phyloP scores from a whole-genome alignment of 225 moss, liverwort and hornwort species.

The Sphagnum tenellum region DNA sequence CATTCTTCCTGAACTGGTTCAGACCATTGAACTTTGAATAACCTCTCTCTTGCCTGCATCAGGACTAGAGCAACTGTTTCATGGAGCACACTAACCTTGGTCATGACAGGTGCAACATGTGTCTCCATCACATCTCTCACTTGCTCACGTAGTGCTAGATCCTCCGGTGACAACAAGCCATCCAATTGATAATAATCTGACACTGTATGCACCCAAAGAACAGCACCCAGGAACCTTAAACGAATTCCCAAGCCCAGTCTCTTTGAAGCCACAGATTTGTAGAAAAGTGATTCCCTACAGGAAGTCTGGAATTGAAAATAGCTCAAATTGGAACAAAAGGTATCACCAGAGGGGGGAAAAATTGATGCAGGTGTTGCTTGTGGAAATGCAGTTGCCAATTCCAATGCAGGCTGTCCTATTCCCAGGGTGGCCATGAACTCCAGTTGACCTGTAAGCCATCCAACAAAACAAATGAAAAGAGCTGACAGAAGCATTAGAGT shows the following conservation, averaged over 20 bases:
- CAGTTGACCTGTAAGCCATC: slow-evolving; percentile 37
- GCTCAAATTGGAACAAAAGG: no score
- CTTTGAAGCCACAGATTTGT: not conserved
- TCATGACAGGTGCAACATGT: slow-evolving; percentile 84
- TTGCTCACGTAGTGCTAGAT: slow-evolving; percentile 58
- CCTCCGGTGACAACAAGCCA: slow-evolving; percentile 67
- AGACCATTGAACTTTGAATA: no score
- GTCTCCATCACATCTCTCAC: slow-evolving; percentile 74
- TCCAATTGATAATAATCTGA: slow-evolving; percentile 79
- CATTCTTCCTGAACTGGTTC: no score
- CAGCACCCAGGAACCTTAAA: not conserved
- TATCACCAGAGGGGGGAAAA: slow-evolving; percentile 67
- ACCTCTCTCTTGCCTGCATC: no score
- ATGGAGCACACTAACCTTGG: slow-evolving; percentile 29
- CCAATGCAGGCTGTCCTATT: slow-evolving; percentile 70
- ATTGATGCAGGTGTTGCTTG: slow-evolving; percentile 86
- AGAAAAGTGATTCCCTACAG: not conserved
- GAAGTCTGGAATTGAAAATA: no score
- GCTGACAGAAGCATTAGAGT: no score
- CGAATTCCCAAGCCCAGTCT: not conserved
- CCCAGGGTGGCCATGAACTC: slow-evolving; percentile 55
- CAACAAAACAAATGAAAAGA: slow-evolving; percentile 3
- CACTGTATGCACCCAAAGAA: slow-evolving; percentile 37
- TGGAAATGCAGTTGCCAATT: slow-evolving; percentile 68
- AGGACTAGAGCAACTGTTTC: not conserved